Conservation (phyloP, 257 asterid species). For the Cinchona pubescens region DNA sequence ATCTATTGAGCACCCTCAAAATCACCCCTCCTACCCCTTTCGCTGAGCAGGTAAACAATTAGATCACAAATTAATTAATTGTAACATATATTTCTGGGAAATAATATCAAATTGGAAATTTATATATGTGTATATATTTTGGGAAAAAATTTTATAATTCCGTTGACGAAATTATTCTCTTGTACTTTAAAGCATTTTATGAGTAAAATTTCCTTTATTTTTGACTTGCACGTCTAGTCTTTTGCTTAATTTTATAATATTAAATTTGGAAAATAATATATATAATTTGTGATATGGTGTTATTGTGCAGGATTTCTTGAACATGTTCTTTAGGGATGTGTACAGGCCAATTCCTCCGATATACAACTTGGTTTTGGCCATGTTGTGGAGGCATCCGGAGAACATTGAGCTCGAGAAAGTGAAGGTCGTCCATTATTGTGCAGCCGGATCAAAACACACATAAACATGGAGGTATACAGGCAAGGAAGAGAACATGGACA, state of each 20-base stretch:
- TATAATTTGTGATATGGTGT: too few relatives aligned
- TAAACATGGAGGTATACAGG: conserved; percentile 80
- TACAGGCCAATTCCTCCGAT: conserved; percentile 49
- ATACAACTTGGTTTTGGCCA: conserved; percentile 67
- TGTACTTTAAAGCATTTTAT: too few relatives aligned
- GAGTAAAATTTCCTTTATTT: too few relatives aligned
- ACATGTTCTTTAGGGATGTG: conserved; percentile 60
- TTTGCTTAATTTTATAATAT: too few relatives aligned
- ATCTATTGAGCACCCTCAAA: conserved; percentile 23
- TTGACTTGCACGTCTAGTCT: too few relatives aligned
- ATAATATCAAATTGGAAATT: too few relatives aligned
- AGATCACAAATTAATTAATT: too few relatives aligned
- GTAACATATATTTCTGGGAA: too few relatives aligned
- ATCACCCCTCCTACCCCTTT: conserved; percentile 26
- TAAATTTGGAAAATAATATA: too few relatives aligned
- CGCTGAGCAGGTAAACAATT: conserved; percentile 25
- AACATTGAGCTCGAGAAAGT: conserved; percentile 47
- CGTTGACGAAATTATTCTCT: too few relatives aligned
- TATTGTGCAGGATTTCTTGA: conserved; percentile 55
- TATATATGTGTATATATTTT: too few relatives aligned
- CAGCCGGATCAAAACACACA: conserved; percentile 80
- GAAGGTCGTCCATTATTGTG: conserved; percentile 85
- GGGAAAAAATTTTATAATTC: too few relatives aligned
- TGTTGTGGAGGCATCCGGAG: conserved; percentile 88
- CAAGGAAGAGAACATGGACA: conserved; percentile 60